Evolutionary conservation across 164 flowering plant genomes (phyloP).

Genomic region (Chimonanthus salicifolius): DNA sequence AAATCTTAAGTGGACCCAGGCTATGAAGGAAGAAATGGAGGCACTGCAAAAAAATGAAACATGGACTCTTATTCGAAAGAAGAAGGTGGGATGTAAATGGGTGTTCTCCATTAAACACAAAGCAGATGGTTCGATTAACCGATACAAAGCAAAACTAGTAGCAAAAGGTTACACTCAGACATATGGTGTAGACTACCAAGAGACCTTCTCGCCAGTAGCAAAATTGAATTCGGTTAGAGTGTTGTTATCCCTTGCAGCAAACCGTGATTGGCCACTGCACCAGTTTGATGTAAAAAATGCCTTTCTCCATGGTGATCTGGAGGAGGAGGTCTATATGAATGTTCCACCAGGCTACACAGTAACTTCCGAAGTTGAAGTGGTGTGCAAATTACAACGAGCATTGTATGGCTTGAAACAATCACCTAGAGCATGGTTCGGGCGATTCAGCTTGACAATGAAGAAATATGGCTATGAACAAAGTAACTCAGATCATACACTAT

Average conservation of each 20-base stretch:
- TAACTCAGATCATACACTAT: slow-evolving; percentile 3
- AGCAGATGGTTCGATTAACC: background rate
- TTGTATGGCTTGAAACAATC: slow-evolving; percentile 3
- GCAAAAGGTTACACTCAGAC: background rate
- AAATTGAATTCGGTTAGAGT: background rate
- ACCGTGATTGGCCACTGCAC: background rate
- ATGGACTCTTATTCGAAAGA: background rate
- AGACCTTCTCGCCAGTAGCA: background rate
- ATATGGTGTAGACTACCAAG: slow-evolving; percentile 6
- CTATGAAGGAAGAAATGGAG: slow-evolving; percentile 7
- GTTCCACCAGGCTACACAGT: background rate
- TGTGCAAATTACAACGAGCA: slow-evolving; percentile 3
- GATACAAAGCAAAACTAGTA: slow-evolving; percentile 2
- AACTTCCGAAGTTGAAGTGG: background rate
- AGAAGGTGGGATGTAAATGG: background rate
- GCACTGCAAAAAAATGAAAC: background rate
- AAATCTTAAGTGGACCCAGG: slow-evolving; percentile 2
- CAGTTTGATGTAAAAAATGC: background rate
- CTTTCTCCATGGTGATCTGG: slow-evolving; percentile 3
- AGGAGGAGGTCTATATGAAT: slow-evolving; percentile 7
- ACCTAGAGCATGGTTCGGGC: slow-evolving; percentile 3
- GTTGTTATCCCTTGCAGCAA: background rate
- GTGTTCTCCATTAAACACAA: too few species aligned
- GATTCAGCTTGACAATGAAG: slow-evolving; percentile 1
- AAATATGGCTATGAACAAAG: slow-evolving; percentile 8